A percentile compares a stretch with the other conserved stretches of the same genome.
phyloP scores from a whole-genome alignment of 2,329 filamentous ascomycete species.

The Bipolaris bicolor region DNA sequence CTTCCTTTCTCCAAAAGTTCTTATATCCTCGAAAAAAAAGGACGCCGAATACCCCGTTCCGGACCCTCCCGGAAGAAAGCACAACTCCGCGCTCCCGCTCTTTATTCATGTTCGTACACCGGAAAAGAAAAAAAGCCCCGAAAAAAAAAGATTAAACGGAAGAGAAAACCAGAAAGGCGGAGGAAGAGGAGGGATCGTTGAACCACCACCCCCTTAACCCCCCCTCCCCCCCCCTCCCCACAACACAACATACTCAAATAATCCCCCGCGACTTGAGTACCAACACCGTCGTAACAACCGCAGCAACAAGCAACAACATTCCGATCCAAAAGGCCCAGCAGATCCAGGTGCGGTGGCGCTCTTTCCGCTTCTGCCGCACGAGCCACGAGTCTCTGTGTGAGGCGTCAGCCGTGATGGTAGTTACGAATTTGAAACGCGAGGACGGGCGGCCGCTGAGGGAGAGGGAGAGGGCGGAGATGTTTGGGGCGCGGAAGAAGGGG shows the following conservation, averaged over 20 bases:
- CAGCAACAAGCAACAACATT: constrained; percentile 54
- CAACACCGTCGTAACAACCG: constrained; percentile 54
- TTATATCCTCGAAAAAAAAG: neutral
- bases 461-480: constrained; percentile 32
- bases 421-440: constrained; percentile 42
- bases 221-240: too few species aligned
- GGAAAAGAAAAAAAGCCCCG: neutral
- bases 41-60: neutral
- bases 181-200: too few species aligned
- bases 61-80: neutral
- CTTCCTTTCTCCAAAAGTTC: too few species aligned
- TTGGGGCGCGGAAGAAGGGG: constrained; percentile 19
- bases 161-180: neutral
- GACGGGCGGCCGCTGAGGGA: constrained; percentile 34
- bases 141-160: too few species aligned
- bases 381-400: constrained; percentile 61
- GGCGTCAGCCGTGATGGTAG: constrained; percentile 38
- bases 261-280: constrained; percentile 47
- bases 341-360: constrained; percentile 54
- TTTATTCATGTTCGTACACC: too few species aligned
- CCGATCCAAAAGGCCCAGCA: constrained; percentile 57
- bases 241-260: too few species aligned
- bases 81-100: neutral
- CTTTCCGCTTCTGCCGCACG: constrained; percentile 56
- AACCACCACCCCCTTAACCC: too few species aligned